A percentile compares a stretch with the other conserved stretches of the same genome.
Conservation (phyloP, 345 rosid genomes). For the Melaleuca quinquenervia region DNA sequence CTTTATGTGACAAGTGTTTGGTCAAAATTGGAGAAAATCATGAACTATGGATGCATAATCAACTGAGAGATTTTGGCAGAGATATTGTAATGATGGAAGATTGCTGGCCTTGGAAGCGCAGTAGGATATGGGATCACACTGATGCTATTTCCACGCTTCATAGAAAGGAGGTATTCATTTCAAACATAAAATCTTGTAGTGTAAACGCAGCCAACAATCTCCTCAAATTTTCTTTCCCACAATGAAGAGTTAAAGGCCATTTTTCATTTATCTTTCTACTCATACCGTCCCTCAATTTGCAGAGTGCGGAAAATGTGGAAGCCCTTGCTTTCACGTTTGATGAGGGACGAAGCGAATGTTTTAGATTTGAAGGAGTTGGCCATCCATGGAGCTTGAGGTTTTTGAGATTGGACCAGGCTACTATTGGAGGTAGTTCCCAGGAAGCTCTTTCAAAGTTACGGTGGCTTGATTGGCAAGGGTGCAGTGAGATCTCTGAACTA, state of each 20-base stretch:
- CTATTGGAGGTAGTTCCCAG: neutral
- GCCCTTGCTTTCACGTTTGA: no score
- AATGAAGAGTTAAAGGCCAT: no score
- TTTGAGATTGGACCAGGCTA: neutral
- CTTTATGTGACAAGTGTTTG: neutral
- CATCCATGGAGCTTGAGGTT: neutral
- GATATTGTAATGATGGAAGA: neutral
- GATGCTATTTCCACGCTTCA: neutral
- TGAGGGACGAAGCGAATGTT: no score
- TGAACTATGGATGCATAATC: neutral
- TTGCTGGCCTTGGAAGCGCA: neutral
- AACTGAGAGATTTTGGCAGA: neutral
- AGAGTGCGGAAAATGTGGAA: no score
- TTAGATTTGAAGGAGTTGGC: no score
- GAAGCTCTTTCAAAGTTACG: neutral
- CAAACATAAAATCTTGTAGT: no score
- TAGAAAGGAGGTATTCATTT: neutral
- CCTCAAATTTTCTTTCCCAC: no score
- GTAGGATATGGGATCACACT: neutral
- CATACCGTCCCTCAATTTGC: no score
- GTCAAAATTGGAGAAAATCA: neutral
- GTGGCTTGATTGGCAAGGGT: neutral
- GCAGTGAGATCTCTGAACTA: neutral
- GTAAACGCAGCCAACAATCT: no score
- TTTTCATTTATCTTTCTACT: no score